A percentile compares a stretch with the other conserved stretches of the same genome.
Evolutionary conservation across 768 basidiomycete genomes (phyloP).

Genomic region (Coprinopsis sp.): DNA sequence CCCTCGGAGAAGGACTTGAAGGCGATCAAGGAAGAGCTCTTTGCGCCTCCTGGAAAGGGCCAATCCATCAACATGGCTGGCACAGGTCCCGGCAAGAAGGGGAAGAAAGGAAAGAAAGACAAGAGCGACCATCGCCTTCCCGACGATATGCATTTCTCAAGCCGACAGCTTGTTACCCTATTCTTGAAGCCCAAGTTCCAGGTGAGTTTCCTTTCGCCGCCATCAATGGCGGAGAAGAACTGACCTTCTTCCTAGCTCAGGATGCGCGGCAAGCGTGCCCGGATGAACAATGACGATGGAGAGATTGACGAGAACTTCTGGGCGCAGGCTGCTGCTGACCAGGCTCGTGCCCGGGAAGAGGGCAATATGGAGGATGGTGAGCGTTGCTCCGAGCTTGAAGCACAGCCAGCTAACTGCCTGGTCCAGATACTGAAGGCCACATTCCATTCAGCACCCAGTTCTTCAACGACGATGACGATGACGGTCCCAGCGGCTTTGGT

Average conservation of each 20-base stretch:
- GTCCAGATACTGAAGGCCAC: constrained; percentile 44
- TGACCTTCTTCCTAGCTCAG: constrained; percentile 53
- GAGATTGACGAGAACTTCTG: constrained; percentile 97
- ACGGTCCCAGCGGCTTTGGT: constrained; percentile 55
- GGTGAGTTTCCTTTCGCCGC: constrained; percentile 40
- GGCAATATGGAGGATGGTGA: constrained; percentile 62
- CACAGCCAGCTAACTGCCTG: background rate
- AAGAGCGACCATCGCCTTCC: constrained; percentile 78
- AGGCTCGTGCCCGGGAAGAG: constrained; percentile 47
- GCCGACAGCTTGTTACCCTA: constrained; percentile 80
- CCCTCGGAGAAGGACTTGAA: constrained; percentile 58
- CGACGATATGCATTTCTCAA: constrained; percentile 97
- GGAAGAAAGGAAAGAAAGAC: constrained; percentile 53
- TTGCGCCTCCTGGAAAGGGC: constrained; percentile 71
- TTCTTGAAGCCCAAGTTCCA: constrained; percentile 96
- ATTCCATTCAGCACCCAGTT: constrained; percentile 94
- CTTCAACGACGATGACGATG: constrained; percentile 90
- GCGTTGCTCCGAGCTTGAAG: constrained; percentile 18
- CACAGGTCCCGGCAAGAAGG: constrained; percentile 37
- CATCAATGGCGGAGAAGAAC: background rate
- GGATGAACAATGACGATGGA: constrained; percentile 62
- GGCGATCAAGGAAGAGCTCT: constrained; percentile 63
- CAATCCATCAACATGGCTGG: constrained; percentile 65
- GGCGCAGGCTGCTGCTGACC: constrained; percentile 90
- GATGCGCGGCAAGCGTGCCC: constrained; percentile 74